These are phyloP conservation scores for Ustilago bromivora DNA, from an alignment of 1,284 basidiomycete species.

Conservation along the genomic window DNA sequence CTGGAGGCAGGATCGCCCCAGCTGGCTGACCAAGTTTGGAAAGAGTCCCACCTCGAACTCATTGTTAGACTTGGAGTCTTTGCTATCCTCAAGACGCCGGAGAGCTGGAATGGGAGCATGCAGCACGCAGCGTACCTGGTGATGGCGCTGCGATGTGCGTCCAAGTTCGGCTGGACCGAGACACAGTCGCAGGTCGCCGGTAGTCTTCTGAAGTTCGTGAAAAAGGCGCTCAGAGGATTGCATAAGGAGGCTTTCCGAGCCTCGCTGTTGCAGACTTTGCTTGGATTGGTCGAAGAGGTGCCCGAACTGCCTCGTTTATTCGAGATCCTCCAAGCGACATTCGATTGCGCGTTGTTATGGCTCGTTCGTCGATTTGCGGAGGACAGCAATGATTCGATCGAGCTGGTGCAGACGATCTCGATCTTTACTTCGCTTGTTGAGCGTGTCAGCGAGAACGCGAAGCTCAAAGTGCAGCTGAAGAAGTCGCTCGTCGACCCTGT, in stretches of 20 bases:
- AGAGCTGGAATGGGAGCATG: background rate
- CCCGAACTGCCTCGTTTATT: constrained; percentile 14
- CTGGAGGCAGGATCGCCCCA: constrained; percentile 11
- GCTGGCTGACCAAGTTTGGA: constrained; percentile 13
- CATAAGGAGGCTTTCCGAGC: constrained; percentile 25
- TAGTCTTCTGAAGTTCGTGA: constrained; percentile 17
- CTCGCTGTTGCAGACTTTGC: constrained; percentile 20
- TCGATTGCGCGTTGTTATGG: constrained; percentile 58
- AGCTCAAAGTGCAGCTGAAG: constrained; percentile 71
- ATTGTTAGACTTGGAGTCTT: constrained; percentile 8
- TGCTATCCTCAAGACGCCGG: constrained; percentile 6
- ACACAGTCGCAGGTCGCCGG: constrained; percentile 1
- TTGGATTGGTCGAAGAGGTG: constrained; percentile 14
- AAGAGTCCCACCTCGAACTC: constrained; percentile 11
- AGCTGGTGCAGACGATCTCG: constrained; percentile 34
- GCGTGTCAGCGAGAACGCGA: background rate
- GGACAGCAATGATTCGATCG: constrained; percentile 59
- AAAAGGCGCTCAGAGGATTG: constrained; percentile 6
- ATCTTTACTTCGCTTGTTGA: constrained; percentile 35
- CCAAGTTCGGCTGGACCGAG: constrained; percentile 22
- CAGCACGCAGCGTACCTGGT: constrained; percentile 13
- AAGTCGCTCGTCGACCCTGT: constrained; percentile 80
- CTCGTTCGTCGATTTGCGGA: constrained; percentile 70
- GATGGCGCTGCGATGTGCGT: constrained; percentile 19
- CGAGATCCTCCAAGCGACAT: constrained; percentile 27